phyloP scores from a whole-genome alignment of 805 yeast species.

The Lachancea dasiensis region DNA sequence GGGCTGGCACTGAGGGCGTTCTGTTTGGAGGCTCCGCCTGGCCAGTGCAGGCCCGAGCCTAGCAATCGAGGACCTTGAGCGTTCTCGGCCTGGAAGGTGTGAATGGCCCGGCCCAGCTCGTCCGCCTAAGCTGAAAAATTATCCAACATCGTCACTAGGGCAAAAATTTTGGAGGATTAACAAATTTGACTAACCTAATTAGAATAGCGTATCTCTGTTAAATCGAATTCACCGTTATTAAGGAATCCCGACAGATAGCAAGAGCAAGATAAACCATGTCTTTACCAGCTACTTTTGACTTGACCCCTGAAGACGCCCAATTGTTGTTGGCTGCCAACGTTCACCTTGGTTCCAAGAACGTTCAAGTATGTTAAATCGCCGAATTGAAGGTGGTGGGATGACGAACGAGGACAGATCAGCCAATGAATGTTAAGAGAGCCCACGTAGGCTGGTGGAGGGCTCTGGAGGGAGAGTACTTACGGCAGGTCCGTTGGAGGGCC shows the following conservation, averaged over 20 bases:
- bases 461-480: too few species aligned
- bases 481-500: too few species aligned
- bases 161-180: conserved; percentile 9
- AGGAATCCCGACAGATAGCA: conserved; percentile 26
- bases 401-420: too few species aligned
- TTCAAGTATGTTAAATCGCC: conserved; percentile 67
- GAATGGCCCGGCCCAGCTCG: conserved; percentile 1
- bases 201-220: conserved; percentile 1
- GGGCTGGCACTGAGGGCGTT: too few species aligned
- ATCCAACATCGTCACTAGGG: conserved; percentile 4
- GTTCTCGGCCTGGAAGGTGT: too few species aligned
- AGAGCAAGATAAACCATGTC: conserved; percentile 45
- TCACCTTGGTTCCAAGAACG: conserved; percentile 99
- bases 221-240: conserved; percentile 1
- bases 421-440: not conserved
- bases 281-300: conserved; percentile 82
- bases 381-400: not conserved
- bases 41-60: too few species aligned
- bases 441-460: too few species aligned
- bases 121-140: conserved; percentile 6
- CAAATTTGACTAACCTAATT: conserved; percentile 8
- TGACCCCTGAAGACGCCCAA: conserved; percentile 98
- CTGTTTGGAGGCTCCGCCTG: too few species aligned
- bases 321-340: conserved; percentile 98
- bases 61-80: too few species aligned